Percentiles rank a stretch among this genome's conserved stretches.
Evolutionary conservation across 495 filamentous ascomycete genomes (phyloP).

Genomic region (Chaetomium cochliodes): DNA sequence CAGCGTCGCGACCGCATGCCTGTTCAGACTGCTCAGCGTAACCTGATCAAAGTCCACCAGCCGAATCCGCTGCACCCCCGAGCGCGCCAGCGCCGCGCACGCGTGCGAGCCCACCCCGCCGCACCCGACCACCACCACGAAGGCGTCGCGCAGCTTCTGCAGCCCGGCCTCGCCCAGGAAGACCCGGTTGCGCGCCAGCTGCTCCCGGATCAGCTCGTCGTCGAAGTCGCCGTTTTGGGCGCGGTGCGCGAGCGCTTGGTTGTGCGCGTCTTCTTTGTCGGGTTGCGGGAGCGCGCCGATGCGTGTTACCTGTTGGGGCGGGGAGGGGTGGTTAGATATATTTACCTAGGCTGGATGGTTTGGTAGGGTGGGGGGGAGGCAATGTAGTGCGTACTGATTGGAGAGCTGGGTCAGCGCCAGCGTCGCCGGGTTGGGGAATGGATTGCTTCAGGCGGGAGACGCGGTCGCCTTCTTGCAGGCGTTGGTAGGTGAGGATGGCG

Average conservation of each 20-base stretch:
- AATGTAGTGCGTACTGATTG: conserved; percentile 33
- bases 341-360: not conserved
- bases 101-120: conserved; percentile 95
- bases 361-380: not conserved
- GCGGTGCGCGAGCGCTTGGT: conserved; percentile 70
- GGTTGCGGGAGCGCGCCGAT: conserved; percentile 59
- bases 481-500: conserved; percentile 70
- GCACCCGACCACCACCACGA: conserved; percentile 86
- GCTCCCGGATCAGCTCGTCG: conserved; percentile 91
- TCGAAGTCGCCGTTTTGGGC: conserved; percentile 89
- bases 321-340: not conserved
- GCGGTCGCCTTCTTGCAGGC: conserved; percentile 58
- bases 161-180: conserved; percentile 86
- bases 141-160: conserved; percentile 70
- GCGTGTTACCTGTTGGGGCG: conserved; percentile 63
- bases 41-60: conserved; percentile 99
- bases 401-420: conserved; percentile 21
- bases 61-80: conserved; percentile 80
- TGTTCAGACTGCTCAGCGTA: conserved; percentile 85
- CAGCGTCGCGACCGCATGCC: conserved; percentile 90
- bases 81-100: conserved; percentile 79
- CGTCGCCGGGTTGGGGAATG: conserved; percentile 56
- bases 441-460: conserved; percentile 68
- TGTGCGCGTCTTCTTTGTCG: conserved; percentile 74
- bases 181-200: conserved; percentile 89